phyloP scores from a whole-genome alignment of 805 yeast genomes.

The Starmerella roubikii region DNA sequence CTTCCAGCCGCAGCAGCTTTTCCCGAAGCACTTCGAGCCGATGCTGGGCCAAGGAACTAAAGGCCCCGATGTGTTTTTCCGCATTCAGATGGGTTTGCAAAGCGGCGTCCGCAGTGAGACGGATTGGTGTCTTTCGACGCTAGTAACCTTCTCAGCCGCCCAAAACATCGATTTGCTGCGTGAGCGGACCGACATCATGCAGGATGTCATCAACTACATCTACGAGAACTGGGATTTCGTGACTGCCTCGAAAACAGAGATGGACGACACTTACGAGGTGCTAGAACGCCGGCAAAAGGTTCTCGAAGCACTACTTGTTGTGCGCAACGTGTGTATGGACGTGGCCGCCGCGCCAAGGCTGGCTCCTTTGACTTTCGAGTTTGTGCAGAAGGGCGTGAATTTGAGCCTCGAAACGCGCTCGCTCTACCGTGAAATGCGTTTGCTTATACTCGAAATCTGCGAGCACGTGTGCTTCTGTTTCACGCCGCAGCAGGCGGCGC shows the following conservation, averaged over 20 bases:
- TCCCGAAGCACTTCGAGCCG: slow-evolving; percentile 13
- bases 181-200: slow-evolving; percentile 10
- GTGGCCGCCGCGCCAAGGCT: slow-evolving; percentile 66
- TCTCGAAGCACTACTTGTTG: slow-evolving; percentile 45
- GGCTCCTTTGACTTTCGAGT: slow-evolving; percentile 20
- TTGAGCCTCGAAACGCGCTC: slow-evolving; percentile 1
- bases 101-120: slow-evolving; percentile 54
- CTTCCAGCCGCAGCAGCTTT: slow-evolving; percentile 21
- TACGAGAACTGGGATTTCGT: slow-evolving; percentile 10
- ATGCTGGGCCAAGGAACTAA: slow-evolving; percentile 27
- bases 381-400: slow-evolving; percentile 31
- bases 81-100: slow-evolving; percentile 58
- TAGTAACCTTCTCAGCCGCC: slow-evolving; percentile 31
- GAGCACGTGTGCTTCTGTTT: slow-evolving; percentile 76
- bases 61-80: slow-evolving; percentile 50
- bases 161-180: slow-evolving; percentile 13
- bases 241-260: slow-evolving; percentile 8
- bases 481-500: slow-evolving; percentile 46
- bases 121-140: slow-evolving; percentile 53
- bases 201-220: slow-evolving; percentile 7
- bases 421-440: slow-evolving; percentile 28
- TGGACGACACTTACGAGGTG: slow-evolving; percentile 10
- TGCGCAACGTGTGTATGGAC: slow-evolving; percentile 77
- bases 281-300: slow-evolving; percentile 21
- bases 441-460: slow-evolving; percentile 50